A percentile compares a stretch with the other conserved stretches of the same genome.
These are phyloP conservation scores for Elongisporangium undulatum DNA, from an alignment of 352 stramenopile species.

Conservation along the genomic window DNA sequence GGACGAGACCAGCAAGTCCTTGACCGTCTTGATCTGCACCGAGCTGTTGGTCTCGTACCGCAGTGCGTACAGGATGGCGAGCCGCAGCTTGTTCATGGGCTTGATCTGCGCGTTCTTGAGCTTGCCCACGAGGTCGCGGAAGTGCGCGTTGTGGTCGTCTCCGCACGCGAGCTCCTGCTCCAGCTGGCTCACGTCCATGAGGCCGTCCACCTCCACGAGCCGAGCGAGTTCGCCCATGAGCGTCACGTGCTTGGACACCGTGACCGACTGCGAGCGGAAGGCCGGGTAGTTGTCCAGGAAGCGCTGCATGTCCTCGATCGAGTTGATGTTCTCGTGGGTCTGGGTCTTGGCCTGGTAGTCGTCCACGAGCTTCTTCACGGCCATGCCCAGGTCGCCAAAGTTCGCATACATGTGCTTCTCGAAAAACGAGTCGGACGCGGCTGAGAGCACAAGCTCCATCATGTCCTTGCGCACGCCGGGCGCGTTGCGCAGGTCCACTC, in stretches of 20 bases:
- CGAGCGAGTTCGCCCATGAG: slow-evolving; percentile 97
- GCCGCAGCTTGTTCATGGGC: slow-evolving; percentile 96
- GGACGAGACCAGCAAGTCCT: slow-evolving; percentile 50
- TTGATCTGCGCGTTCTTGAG: slow-evolving; percentile 87
- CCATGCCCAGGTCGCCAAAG: slow-evolving; percentile 96
- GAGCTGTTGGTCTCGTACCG: slow-evolving; percentile 94
- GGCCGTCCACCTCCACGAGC: slow-evolving; percentile 93
- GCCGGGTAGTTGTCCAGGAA: slow-evolving; percentile 98
- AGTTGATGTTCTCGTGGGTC: slow-evolving; percentile 84
- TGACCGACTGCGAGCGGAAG: slow-evolving; percentile 94
- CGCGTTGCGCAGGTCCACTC: slow-evolving; percentile 93
- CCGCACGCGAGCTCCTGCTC: slow-evolving; percentile 91
- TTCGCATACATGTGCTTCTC: slow-evolving; percentile 95
- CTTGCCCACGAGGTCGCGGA: slow-evolving; percentile 75
- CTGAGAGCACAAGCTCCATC: slow-evolving; percentile 96
- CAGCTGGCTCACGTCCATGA: slow-evolving; percentile 99
- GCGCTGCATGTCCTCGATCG: slow-evolving; percentile 98
- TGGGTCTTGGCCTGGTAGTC: slow-evolving; percentile 82
- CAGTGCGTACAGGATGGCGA: slow-evolving; percentile 98
- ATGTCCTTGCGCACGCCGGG: slow-evolving; percentile 95
- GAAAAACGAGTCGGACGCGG: slow-evolving; percentile 97
- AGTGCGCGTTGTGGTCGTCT: slow-evolving; percentile 81
- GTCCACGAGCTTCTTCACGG: slow-evolving; percentile 95
- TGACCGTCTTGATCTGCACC: slow-evolving; percentile 76
- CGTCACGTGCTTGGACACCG: slow-evolving; percentile 98